These are phyloP conservation scores for Clausena lansium DNA, from an alignment of 345 rosid species.

Conservation along the genomic window DNA sequence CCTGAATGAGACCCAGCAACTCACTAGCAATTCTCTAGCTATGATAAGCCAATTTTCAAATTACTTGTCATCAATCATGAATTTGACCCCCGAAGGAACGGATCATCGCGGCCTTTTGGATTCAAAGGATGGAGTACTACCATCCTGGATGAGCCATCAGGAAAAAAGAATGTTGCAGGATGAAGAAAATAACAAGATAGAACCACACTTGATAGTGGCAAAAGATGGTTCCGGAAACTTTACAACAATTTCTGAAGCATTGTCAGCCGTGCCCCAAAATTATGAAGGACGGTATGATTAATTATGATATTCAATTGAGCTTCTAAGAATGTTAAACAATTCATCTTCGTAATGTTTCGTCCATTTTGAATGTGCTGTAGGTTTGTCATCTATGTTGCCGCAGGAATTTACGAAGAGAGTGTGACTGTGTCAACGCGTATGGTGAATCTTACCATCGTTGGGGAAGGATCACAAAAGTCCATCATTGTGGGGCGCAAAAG, in stretches of 20 bases:
- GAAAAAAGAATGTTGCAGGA: slow-evolving; percentile 61
- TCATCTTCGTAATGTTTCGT: neutral
- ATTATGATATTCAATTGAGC: neutral
- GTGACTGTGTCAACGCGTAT: slow-evolving; percentile 51
- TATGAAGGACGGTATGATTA: slow-evolving; percentile 51
- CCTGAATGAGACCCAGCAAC: slow-evolving; percentile 40
- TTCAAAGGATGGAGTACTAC: slow-evolving; percentile 34
- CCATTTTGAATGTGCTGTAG: slow-evolving; percentile 29
- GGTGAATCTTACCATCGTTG: slow-evolving; percentile 59
- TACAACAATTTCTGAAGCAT: slow-evolving; percentile 59
- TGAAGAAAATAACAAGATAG: slow-evolving; percentile 23
- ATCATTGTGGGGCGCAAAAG: slow-evolving; percentile 54
- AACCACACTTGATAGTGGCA: slow-evolving; percentile 63
- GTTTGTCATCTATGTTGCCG: slow-evolving; percentile 67
- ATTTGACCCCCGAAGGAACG: too few species aligned
- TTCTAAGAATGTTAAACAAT: neutral
- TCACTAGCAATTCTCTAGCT: slow-evolving; percentile 80
- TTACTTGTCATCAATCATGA: slow-evolving; percentile 14
- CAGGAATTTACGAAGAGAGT: slow-evolving; percentile 62
- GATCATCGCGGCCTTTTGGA: slow-evolving; percentile 7
- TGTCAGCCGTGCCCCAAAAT: slow-evolving; percentile 56
- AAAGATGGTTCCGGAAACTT: slow-evolving; percentile 83
- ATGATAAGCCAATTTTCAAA: slow-evolving; percentile 37
- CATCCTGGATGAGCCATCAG: slow-evolving; percentile 54
- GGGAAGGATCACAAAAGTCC: slow-evolving; percentile 85